phyloP scores from a whole-genome alignment of 768 basidiomycete genomes.

The Saitozyma sp. region DNA sequence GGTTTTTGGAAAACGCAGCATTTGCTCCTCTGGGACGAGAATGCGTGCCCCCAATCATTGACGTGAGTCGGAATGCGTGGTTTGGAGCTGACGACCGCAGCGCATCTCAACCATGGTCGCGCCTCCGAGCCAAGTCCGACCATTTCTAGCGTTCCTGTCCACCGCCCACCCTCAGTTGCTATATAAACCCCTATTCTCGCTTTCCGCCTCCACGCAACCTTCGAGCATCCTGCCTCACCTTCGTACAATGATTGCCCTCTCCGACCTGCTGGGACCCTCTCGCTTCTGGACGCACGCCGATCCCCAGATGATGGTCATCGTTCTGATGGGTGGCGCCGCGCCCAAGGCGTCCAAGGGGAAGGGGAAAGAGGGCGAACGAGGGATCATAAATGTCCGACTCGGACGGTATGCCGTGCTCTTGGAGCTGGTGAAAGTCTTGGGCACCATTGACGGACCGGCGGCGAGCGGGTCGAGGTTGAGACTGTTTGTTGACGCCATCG shows the following conservation, averaged over 20 bases:
- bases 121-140: neutral
- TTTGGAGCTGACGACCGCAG: conserved; percentile 3
- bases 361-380: conserved; percentile 31
- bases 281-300: conserved; percentile 37
- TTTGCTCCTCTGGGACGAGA: conserved; percentile 1
- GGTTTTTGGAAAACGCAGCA: neutral
- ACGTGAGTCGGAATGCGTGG: neutral
- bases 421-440: conserved; percentile 27
- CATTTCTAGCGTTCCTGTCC: conserved; percentile 24
- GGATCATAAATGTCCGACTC: conserved; percentile 26
- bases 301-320: conserved; percentile 40
- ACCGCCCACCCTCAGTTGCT: conserved; percentile 31
- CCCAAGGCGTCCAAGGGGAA: conserved; percentile 21
- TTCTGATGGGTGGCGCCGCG: conserved; percentile 35
- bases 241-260: conserved; percentile 13
- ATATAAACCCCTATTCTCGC: conserved; percentile 41
- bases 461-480: conserved; percentile 15
- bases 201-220: conserved; percentile 26
- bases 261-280: conserved; percentile 13
- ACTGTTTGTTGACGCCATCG: conserved; percentile 27
- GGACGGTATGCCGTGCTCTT: conserved; percentile 38
- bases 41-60: conserved; percentile 15
- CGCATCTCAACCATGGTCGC: conserved; percentile 6
- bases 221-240: conserved; percentile 13
- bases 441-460: conserved; percentile 11